Base-by-base conservation (phyloP, 2,329 filamentous ascomycete genomes). In the Hypocreales sp. region DNA sequence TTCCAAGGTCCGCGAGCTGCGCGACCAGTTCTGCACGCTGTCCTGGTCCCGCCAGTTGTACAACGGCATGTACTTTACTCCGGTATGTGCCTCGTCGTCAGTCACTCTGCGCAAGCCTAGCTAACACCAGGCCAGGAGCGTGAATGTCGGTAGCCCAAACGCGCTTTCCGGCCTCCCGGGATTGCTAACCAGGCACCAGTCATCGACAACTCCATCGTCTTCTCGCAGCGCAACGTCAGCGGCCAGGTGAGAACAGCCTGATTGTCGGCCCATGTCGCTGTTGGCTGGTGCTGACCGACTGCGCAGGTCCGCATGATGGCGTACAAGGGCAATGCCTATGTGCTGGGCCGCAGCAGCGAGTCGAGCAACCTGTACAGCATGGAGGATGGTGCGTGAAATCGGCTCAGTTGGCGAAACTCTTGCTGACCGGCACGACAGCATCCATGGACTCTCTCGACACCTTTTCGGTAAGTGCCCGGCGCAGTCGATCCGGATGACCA, bases 181-280 rank as follows among this genome's bases (percentile, higher is more conserved):
- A n/a, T n/a, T n/a, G n/a, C n/a, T n/a, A n/a, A n/a, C n/a, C n/a
- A n/a, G n/a, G n/a, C n/a, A n/a, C n/a, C n/a, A n/a, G n/a, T n/a
- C n/a, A n/a, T 71, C 29, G 58, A 84, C 56, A 64, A 72, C 46
- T 65, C 65, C 40, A 67, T 79, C 42, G 44, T 59, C 28, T 64
- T 65, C 37, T 61, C 56, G 23, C 73, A 79, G 48, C 15, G 22
- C 9, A 28, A 31, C 16, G 30, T 31, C 12, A 18, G 18, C 10
- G 31, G 26, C 17, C 10, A 23, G 16, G 24, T 26, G 19, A 10
- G 24, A 19, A 12, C 7, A 6, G n/a, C n/a, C n/a, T 13, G 8
- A 11, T 20, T 12, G 8, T 19, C n/a, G 9, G 64, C 67, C 48
- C 57, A 59, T 31, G 52, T 56, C 3, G 26, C 39, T n/a, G 47